Evolutionary conservation across 805 yeast species (phyloP), one percentile per base, ranked within the genome.

Genomic region (Saturnispora zaruensis): DNA sequence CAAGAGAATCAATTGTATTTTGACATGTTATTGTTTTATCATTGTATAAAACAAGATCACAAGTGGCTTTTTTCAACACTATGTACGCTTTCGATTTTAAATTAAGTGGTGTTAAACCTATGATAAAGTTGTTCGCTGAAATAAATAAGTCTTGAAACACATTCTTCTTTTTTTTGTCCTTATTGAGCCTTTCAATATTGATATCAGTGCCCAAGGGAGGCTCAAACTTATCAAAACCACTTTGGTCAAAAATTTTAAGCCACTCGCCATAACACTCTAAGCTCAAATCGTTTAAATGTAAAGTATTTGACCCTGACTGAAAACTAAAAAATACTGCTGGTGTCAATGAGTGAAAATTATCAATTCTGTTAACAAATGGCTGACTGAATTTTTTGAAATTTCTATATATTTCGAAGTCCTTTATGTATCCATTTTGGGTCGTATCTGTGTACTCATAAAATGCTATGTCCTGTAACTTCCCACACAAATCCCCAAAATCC

Each of bases 61-160:
- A 65, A 41, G 66, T 76, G 4, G 86, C 89, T 48, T 74, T 75
- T 11, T 73, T 70, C 0, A 84, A 51, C 1, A 77, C 66, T 5
- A 87, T 46, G 5, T 71, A 63, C 0, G 81, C 74, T 52, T 80
- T 79, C n/a, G 84, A 72, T 0, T 59, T 56, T 16, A 87, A 60
- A 48, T 82, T 65, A 7, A 78, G 77, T 0, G 96, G 95, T 25
- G 71, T 74, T 24, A 87, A 59, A 0, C 85, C 85, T 32, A 87
- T 52, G 0, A 78, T 70, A 51, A 83, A 76, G 51, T 84, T 84
- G 11, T 73, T 60, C 23, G 79, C 59, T 1, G 66, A 59, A 26
- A 74, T 51, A 30, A 55, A 61, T 2, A 61, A n/a, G n/a, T 57
- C 58, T 6, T 20, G 13, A 2, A 7, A 23, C 23, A 36, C 11